Evolutionary conservation across 352 stramenopile genomes (phyloP), one percentile per base, ranked within the genome.

Genomic region (Phytophthora gonapodyides): DNA sequence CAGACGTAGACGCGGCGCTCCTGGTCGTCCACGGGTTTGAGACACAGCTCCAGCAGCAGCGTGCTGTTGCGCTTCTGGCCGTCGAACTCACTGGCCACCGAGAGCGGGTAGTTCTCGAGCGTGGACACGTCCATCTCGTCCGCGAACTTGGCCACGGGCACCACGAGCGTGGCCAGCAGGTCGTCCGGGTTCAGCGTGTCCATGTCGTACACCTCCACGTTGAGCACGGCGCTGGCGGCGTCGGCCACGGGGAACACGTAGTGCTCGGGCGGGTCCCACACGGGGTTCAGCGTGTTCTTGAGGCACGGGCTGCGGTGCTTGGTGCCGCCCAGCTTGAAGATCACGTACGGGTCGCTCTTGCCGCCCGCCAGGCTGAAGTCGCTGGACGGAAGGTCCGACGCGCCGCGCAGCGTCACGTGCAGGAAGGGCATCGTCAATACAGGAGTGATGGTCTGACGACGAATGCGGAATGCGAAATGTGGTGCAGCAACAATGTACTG

Each of bases 281-380:
- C 72, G 0, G 84, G 84, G 48, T 93, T 82, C n/a, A 93, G 71
- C 15, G 71, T 71, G 43, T 82, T 88, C 54, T 78, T 78, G 58
- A 88, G 64, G 57, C 74, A 87, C 9, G 71, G 69, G 52, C 74
- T 93, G 67, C 82, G 78, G 62, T 82, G 72, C 44, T 73, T 73
- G 48, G 77, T 57, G 17, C 73, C 70, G 47, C 74, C 74, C 9
- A 91, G 63, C 11, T 76, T 68, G 48, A 93, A 62, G 8, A 82
- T 70, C 56, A 93, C 80, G 57, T 89, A 93, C 60, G 84, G 84
- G 51, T 93, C 84, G 56, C 81, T 93, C 64, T 86, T 89, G 33
- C 71, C 73, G 49, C 81, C 78, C 17, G 59, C 51, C 40, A 89
- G 50, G 54, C 52, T 79, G 46, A 76, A 89, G 67, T 93, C 84